A percentile compares a stretch with the other conserved stretches of the same genome.
Evolutionary conservation across 352 stramenopile species (phyloP).

Genomic region (Ochromonadaceae sp.): DNA sequence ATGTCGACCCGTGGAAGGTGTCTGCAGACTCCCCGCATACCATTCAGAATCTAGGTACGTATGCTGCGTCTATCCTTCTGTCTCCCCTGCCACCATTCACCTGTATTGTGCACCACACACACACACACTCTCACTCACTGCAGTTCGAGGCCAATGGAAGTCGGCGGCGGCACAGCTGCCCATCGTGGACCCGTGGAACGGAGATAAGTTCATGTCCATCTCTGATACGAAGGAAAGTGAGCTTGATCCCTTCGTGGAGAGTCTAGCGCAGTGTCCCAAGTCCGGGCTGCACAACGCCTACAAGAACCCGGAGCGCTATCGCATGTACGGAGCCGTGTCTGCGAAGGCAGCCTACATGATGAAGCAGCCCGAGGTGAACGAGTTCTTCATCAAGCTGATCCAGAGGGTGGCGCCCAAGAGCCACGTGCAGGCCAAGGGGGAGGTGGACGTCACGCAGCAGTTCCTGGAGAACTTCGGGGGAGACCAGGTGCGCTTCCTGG

Average conservation of each 20-base stretch:
- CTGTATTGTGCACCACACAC: not conserved
- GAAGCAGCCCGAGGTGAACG: slow-evolving; percentile 62
- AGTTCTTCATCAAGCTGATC: slow-evolving; percentile 89
- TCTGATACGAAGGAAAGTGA: slow-evolving; percentile 65
- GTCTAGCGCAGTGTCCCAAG: slow-evolving; percentile 76
- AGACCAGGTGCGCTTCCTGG: slow-evolving; percentile 90
- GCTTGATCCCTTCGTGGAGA: slow-evolving; percentile 74
- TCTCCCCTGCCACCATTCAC: not conserved
- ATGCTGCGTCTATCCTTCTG: not conserved
- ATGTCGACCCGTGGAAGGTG: slow-evolving; percentile 18
- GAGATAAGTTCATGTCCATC: slow-evolving; percentile 78
- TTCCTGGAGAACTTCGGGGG: slow-evolving; percentile 95
- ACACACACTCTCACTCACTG: not conserved
- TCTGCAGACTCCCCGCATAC: slow-evolving; percentile 17
- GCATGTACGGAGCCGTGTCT: slow-evolving; percentile 52
- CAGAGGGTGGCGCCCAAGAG: slow-evolving; percentile 92
- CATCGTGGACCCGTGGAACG: slow-evolving; percentile 84
- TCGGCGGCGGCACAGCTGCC: slow-evolving; percentile 32
- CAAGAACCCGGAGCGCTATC: slow-evolving; percentile 88
- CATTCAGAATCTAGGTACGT: slow-evolving; percentile 23
- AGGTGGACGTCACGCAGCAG: slow-evolving; percentile 76
- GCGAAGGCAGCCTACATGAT: slow-evolving; percentile 58
- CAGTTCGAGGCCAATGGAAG: slow-evolving; percentile 26
- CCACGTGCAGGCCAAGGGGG: slow-evolving; percentile 64
- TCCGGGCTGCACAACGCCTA: slow-evolving; percentile 93